Evolutionary conservation across 805 yeast species (phyloP), one percentile per base, ranked within the genome.

Genomic region (Kuraishia borneana): DNA sequence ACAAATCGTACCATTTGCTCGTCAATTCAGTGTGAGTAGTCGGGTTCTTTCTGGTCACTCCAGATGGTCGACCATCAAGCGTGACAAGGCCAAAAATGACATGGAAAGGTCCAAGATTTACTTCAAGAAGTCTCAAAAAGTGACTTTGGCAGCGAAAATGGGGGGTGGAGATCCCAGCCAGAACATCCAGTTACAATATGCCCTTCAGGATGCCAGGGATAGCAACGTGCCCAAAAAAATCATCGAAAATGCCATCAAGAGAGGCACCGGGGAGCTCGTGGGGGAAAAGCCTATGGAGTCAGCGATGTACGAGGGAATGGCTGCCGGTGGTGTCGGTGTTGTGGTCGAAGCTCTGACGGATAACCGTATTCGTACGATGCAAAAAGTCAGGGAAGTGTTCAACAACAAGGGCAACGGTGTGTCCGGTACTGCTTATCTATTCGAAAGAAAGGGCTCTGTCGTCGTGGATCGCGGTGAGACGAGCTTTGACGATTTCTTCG

Each of bases 21-120:
- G n/a, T n/a, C n/a, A n/a, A n/a, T 25, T 25, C 28, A 25, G 30
- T n/a, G 17, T 21, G n/a, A 34, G 48, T 50, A 32, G 46, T 26
- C 3, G 34, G 2, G 27, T 42, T 1, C 37, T 40, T n/a, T 76
- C 85, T 0, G 98, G 98, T 1, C 98, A 89, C 55, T 80, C 84
- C 25, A 89, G 88, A 56, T 89, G 98, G 98, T 83, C 94, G 29
- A 84, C 83, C 32, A 89, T 92, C 45, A 82, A 87, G 50, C 96
- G 87, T 51, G 92, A 83, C 51, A 89, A 89, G 58, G 95, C 95
- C 36, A 83, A 84, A 42, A 85, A 87, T 48, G 98, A 89, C 58
- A 83, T 85, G 16, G 74, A 70, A 38, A 77, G 73, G 53, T 78
- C 84, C 39, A 70, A 74, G 36, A 63, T 74, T 20, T 76, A 84